Evolutionary conservation across 805 yeast species (phyloP).

Genomic region (Sugiyamaella qingdaonensis): DNA sequence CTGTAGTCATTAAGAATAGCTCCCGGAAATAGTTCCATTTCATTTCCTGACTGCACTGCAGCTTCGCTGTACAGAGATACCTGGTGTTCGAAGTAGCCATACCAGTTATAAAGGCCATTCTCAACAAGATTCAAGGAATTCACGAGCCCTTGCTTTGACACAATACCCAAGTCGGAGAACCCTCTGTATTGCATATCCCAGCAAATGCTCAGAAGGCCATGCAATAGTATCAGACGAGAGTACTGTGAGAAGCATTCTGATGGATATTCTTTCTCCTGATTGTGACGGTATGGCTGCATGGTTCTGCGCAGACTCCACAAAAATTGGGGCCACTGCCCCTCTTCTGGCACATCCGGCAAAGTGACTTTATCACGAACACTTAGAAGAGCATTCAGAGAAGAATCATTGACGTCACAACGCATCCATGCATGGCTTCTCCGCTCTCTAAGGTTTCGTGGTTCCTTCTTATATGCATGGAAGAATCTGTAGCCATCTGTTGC

Average conservation of each 20-base stretch:
- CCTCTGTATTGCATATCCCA: conserved; percentile 36
- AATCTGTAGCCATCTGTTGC: conserved; percentile 26
- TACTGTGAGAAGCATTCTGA: conserved; percentile 37
- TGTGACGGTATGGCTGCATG: conserved; percentile 30
- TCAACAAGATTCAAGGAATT: conserved; percentile 32
- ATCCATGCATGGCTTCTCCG: conserved; percentile 3
- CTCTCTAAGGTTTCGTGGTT: conserved; percentile 3
- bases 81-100: conserved; percentile 37
- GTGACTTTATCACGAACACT: neutral
- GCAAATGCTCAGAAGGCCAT: conserved; percentile 35
- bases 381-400: neutral
- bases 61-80: neutral
- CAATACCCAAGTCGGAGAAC: conserved; percentile 35
- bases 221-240: conserved; percentile 37
- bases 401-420: conserved; percentile 9
- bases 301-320: conserved; percentile 31
- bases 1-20: neutral
- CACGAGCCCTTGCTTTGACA: conserved; percentile 32
- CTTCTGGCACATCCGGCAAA: neutral
- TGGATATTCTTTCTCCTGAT: conserved; percentile 32
- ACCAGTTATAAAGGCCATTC: conserved; percentile 34
- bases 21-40: neutral
- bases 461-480: conserved; percentile 2
- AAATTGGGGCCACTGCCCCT: conserved; percentile 35
- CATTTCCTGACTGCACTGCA: neutral